phyloP scores from a whole-genome alignment of 2,329 filamentous ascomycete genomes.

The Blumeria hordei region DNA sequence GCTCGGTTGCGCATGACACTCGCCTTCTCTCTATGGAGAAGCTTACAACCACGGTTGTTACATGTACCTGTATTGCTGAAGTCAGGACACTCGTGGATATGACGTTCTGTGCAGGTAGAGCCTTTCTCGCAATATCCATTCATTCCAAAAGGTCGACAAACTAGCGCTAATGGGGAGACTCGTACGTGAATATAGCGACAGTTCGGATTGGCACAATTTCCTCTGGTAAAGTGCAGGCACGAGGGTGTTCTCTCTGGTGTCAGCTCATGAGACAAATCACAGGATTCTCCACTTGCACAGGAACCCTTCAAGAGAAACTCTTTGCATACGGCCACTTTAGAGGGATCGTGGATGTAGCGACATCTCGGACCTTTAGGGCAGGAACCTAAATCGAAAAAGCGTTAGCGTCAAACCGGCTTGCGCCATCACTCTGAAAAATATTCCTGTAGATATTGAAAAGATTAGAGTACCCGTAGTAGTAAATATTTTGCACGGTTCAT shows the following conservation, averaged over 20 bases:
- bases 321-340: conserved; percentile 78
- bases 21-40: conserved; percentile 72
- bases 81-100: conserved; percentile 83
- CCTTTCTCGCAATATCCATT: conserved; percentile 80
- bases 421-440: conserved; percentile 5
- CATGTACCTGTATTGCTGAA: conserved; percentile 81
- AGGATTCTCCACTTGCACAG: conserved; percentile 54
- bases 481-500: conserved; percentile 50
- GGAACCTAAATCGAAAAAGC: conserved; percentile 33
- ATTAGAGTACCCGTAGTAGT: conserved; percentile 40
- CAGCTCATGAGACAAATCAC: conserved; percentile 76
- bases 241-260: conserved; percentile 64
- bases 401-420: conserved; percentile 13
- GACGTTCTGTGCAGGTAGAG: conserved; percentile 50
- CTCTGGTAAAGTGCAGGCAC: conserved; percentile 75
- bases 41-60: conserved; percentile 55
- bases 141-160: conserved; percentile 65
- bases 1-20: conserved; percentile 47
- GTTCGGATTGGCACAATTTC: conserved; percentile 65
- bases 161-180: conserved; percentile 49
- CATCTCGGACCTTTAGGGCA: conserved; percentile 66
- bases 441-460: conserved; percentile 13
- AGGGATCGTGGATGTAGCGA: conserved; percentile 59
- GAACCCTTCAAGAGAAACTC: conserved; percentile 57
- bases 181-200: conserved; percentile 75